Percentiles rank a stretch among this genome's conserved stretches.
Conservation (phyloP, 805 yeast species). For the Saccharomycopsis fodiens region DNA sequence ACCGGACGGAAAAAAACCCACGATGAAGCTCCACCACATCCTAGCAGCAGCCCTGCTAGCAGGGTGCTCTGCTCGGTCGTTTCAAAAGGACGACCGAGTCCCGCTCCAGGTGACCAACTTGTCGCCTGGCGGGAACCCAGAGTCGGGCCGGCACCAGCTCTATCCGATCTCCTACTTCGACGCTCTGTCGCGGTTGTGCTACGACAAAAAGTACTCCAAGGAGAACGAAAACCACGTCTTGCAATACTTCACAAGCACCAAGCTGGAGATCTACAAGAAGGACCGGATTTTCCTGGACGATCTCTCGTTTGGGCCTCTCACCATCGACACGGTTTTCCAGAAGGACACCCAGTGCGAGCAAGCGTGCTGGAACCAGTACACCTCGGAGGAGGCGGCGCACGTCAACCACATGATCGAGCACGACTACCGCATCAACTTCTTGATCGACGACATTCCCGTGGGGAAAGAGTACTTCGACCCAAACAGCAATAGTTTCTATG, state of each 20-base stretch:
- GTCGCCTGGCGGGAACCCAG: constrained; percentile 19
- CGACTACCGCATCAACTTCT: constrained; percentile 27
- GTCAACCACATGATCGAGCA: constrained; percentile 25
- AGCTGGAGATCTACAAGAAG: constrained; percentile 1
- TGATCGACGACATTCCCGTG: constrained; percentile 26
- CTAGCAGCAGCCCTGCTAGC: too few relatives aligned
- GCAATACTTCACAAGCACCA: background rate
- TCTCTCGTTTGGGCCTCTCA: constrained; percentile 10
- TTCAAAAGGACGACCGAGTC: constrained; percentile 11
- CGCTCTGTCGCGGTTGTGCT: constrained; percentile 13
- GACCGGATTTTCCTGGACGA: constrained; percentile 9
- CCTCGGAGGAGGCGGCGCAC: constrained; percentile 22
- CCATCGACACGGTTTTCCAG: constrained; percentile 10
- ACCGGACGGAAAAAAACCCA: too few relatives aligned
- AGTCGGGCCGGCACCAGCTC: constrained; percentile 6
- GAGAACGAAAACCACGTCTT: background rate
- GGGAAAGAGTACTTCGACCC: constrained; percentile 27
- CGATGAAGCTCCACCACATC: too few relatives aligned
- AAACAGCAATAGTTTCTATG: constrained; percentile 24
- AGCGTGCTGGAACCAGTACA: constrained; percentile 15
- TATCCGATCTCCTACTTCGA: constrained; percentile 16
- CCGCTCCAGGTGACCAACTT: constrained; percentile 13
- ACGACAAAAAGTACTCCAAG: constrained; percentile 9
- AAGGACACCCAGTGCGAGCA: constrained; percentile 10
- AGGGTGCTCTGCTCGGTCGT: too few relatives aligned